These are phyloP conservation scores for Eucalyptus pauciflora DNA, from an alignment of 345 rosid genomes.

Conservation along the genomic window DNA sequence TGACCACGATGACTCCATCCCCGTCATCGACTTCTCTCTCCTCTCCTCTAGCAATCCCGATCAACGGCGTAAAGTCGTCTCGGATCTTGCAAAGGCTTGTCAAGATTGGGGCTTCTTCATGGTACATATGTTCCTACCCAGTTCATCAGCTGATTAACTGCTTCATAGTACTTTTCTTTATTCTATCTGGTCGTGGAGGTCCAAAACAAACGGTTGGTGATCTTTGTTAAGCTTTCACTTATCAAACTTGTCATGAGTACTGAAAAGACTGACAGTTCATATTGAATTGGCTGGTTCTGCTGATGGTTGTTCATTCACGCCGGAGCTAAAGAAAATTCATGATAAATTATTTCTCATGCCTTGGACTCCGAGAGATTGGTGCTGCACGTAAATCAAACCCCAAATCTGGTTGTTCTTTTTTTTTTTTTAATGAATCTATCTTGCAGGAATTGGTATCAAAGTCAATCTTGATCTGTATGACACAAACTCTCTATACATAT, in stretches of 20 bases:
- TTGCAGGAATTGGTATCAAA: background rate
- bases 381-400: rapidly evolving
- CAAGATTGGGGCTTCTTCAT: conserved; percentile 54
- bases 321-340: background rate
- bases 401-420: background rate
- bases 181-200: background rate
- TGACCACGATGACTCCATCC: conserved; percentile 15
- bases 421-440: background rate
- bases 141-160: background rate
- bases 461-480: background rate
- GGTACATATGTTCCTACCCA: background rate
- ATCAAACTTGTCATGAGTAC: background rate
- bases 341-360: background rate
- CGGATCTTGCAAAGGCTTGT: conserved; percentile 38
- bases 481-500: background rate
- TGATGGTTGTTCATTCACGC: background rate
- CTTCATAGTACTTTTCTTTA: background rate
- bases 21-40: conserved; percentile 35
- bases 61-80: conserved; percentile 11
- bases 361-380: background rate
- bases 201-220: background rate
- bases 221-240: background rate
- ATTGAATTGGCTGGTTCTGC: background rate
- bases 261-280: background rate
- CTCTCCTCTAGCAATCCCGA: conserved; percentile 15